Evolutionary conservation across 768 basidiomycete species (phyloP), one percentile per base, ranked within the genome.

Genomic region (Pleurotus pulmonarius): DNA sequence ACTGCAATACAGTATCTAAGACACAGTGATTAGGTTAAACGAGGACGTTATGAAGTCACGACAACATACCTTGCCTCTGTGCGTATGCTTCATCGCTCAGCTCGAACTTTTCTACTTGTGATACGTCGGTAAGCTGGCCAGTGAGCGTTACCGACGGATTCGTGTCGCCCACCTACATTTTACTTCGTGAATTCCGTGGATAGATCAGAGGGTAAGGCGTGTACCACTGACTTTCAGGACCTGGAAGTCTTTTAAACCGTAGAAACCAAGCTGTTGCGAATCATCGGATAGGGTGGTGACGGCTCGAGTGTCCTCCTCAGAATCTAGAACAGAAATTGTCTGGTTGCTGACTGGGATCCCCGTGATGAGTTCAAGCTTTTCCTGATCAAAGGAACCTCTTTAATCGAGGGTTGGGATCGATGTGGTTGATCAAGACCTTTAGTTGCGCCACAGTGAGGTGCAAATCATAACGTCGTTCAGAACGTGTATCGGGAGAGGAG

Each of bases 91-190:
- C 83, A 3, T 85, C 79, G 6, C 85, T 86, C 49, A 98, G 70
- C 75, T 97, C 96, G 61, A 94, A 98, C 68, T 98, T 97, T 24
- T 97, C 87, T 1, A 97, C 93, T 70, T 87, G 83, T 0, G 86
- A 86, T 1, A 90, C 79, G 69, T 97, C 95, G 6, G 87, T 82
- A 52, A 90, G 81, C 67, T 95, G 92, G 1, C 94, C 95, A 0
- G 89, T 90, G 49, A 90, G 79, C 37, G 87, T 85, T 0, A 70
- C 72, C 2, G 87, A 78, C 6, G 95, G 93, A 66, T 97, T 84
- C 16, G 79, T 83, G 64, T 96, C 90, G 58, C 77, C 74, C 8
- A 90, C 82, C 90, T 92, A 60, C 9, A 47, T 25, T 26, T 24
- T 29, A 55, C 4, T 34, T 54, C 26, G 2, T 24, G 5, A 54